Conservation (phyloP, 2,329 filamentous ascomycete species). For the Tympanopsis confertula region DNA sequence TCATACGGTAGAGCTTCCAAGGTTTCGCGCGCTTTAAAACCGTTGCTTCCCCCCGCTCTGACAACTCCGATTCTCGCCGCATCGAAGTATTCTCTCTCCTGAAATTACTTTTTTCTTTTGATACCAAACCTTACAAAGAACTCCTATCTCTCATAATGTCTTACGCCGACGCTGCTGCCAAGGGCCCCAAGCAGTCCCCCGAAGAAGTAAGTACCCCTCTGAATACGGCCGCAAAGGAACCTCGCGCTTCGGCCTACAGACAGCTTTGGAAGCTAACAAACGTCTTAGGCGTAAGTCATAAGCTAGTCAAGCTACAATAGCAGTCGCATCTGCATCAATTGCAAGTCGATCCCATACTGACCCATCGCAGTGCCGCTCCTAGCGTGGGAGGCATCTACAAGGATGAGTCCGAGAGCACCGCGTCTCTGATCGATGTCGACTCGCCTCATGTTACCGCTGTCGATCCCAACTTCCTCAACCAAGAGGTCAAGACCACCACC, state of each 20-base stretch:
- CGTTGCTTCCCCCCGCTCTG: no score
- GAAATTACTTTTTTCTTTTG: no score
- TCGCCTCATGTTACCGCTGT: conserved; percentile 28
- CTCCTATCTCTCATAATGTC: conserved; percentile 20
- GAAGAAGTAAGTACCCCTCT: conserved; percentile 24
- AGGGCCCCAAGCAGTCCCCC: conserved; percentile 29
- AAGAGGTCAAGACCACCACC: conserved; percentile 29
- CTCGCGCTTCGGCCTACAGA: conserved; percentile 3
- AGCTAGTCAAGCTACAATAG: no score
- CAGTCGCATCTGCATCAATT: no score
- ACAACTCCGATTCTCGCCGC: no score
- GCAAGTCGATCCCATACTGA: no score
- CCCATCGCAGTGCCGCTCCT: conserved; percentile 23
- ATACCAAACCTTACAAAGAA: neutral
- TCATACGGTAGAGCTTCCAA: no score
- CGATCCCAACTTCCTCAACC: conserved; percentile 23
- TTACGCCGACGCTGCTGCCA: conserved; percentile 32
- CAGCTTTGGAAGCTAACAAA: no score
- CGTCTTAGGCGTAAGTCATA: no score
- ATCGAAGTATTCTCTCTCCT: no score
- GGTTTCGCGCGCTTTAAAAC: no score
- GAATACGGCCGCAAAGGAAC: neutral
- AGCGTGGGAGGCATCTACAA: conserved; percentile 21
- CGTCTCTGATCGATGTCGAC: conserved; percentile 31
- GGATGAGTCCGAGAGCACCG: conserved; percentile 20